Evolutionary conservation across 2,329 filamentous ascomycete species (phyloP), one percentile per base, ranked within the genome.

Genomic region (Trichophyton rubrum): DNA sequence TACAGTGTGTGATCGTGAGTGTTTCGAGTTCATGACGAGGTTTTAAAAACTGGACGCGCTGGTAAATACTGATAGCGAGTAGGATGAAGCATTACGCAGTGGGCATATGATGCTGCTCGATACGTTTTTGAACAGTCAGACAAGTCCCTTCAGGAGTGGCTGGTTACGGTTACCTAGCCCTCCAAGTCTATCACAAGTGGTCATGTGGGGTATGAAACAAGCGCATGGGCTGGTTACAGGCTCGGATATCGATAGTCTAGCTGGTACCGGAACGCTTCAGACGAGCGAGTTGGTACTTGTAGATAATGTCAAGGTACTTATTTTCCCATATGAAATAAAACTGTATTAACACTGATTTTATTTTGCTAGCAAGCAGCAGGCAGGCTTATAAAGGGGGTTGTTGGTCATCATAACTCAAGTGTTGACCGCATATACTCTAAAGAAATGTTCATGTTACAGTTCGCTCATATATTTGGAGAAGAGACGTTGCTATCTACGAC

Each of bases 191-290:
- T 87, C 85, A 83, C 79, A 80, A 60, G 79, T 91, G 3, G 73
- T 93, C 65, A 81, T 80, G 8, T 96, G 91, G 90, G 85, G 87
- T 0, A 72, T 91, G 63, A 81, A 82, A 59, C 85, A 88, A 68
- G 72, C 90, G 15, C 88, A 87, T 1, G 73, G 73, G 1, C 63
- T 74, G 38, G 74, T 90, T 3, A 70, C 80, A 2, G 80, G 81
- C 6, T 65, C 66, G 3, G 78, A 78, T 17, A 74, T 64, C 24
- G 71, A 73, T 33, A 62, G 64, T 55, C 51, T 60, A 2, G 70
- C 71, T 13, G 69, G 67, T 9, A 66, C 69, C 1, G 66, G 71
- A 2, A 69, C 64, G 53, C 62, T 80, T 53, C 73, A 71, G 58
- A 68, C 66, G 9, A 76, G 74, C 60, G 72, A 74, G 59, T 70